These are phyloP conservation scores for Dalechampia spathulata DNA, from an alignment of 441 rosid genomes.

Conservation along the genomic window DNA sequence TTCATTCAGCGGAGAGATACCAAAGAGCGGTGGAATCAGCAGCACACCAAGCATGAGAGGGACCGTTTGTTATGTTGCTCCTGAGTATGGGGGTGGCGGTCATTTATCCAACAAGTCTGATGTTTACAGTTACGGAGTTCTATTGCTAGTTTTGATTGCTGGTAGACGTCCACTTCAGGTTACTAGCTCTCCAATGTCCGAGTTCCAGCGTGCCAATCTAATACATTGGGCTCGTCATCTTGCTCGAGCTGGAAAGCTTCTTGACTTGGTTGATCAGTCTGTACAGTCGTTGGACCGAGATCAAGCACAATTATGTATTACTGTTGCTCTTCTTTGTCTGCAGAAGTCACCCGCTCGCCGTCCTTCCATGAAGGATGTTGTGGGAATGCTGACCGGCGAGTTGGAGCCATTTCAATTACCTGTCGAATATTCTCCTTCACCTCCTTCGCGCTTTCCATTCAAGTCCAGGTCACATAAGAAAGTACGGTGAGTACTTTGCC, in stretches of 20 bases:
- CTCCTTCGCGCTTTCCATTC: slow-evolving; percentile 47
- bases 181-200: slow-evolving; percentile 65
- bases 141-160: too few relatives aligned
- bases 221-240: slow-evolving; percentile 90
- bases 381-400: slow-evolving; percentile 75
- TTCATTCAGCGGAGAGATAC: too few relatives aligned
- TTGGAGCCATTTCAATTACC: too few relatives aligned
- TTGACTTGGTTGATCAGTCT: slow-evolving; percentile 67
- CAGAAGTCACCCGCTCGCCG: slow-evolving; percentile 65
- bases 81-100: slow-evolving; percentile 68
- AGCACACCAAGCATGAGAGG: slow-evolving; percentile 99
- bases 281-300: slow-evolving; percentile 45
- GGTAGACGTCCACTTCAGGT: too few relatives aligned
- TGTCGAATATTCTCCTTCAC: slow-evolving; percentile 67
- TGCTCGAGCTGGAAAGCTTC: slow-evolving; percentile 67
- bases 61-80: slow-evolving; percentile 83
- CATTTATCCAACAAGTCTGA: slow-evolving; percentile 67
- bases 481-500: slow-evolving; percentile 26
- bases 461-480: slow-evolving; percentile 51
- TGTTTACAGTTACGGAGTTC: too few relatives aligned
- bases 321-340: slow-evolving; percentile 76
- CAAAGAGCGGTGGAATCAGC: slow-evolving; percentile 60
- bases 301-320: slow-evolving; percentile 72
- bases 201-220: slow-evolving; percentile 75
- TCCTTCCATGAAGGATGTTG: slow-evolving; percentile 77